Evolutionary conservation across 768 basidiomycete species (phyloP).

Genomic region (Boletus edulis): DNA sequence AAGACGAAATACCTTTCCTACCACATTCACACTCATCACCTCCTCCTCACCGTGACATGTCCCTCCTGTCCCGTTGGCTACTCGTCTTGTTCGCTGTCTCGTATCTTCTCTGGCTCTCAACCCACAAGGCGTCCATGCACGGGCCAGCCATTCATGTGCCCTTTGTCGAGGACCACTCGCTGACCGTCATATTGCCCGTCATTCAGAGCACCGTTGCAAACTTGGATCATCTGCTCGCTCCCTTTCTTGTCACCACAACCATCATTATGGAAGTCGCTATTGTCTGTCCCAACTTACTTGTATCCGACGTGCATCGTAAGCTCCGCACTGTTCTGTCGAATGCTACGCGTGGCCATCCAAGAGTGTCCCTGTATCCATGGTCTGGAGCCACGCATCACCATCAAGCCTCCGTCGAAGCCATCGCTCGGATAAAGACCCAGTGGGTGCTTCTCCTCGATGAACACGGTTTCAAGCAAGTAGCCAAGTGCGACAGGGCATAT

Average conservation of each 20-base stretch:
- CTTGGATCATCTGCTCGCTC: constrained; percentile 35
- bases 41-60: background rate
- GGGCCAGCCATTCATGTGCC: background rate
- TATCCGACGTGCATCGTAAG: constrained; percentile 32
- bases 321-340: constrained; percentile 36
- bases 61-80: background rate
- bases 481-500: constrained; percentile 30
- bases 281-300: constrained; percentile 40
- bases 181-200: constrained; percentile 53
- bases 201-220: constrained; percentile 31
- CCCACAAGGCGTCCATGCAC: background rate
- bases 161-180: constrained; percentile 28
- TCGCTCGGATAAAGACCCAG: constrained; percentile 41
- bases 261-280: constrained; percentile 46
- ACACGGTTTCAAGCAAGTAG: constrained; percentile 37
- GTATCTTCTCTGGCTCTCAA: constrained; percentile 12
- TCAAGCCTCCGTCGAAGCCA: constrained; percentile 34
- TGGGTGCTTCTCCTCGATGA: constrained; percentile 55
- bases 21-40: no score
- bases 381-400: constrained; percentile 18
- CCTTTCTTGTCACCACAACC: constrained; percentile 37
- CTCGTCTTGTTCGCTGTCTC: background rate
- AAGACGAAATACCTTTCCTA: no score
- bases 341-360: constrained; percentile 34
- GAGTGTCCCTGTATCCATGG: constrained; percentile 41